Base-by-base conservation (phyloP, 257 asterid genomes). In the Primulina tabacum region DNA sequence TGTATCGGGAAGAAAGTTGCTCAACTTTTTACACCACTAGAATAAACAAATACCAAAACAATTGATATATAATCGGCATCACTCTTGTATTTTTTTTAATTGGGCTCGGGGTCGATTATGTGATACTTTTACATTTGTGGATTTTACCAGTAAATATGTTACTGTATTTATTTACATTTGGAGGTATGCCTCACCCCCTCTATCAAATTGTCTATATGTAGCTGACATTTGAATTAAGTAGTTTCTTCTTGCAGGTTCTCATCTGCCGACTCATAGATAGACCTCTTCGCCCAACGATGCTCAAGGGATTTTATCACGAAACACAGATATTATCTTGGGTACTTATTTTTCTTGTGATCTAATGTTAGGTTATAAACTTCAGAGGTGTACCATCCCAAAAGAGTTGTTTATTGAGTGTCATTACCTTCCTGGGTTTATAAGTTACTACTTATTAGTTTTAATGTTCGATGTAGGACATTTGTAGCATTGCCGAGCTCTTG, bases 311-410 rank as follows among this genome's bases (percentile, higher is more conserved):
- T 83, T 91, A 89, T 80, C 87, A 90, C 68, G 99, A 94, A 84
- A 89, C 90, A n/a, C 99, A 91, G 82, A 83, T 93, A 78, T 78
- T 91, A 71, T 91, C 99, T 74, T 94, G 96, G 99, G 96, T 92
- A 88, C 75, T 87, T 62, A 50, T 69, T 47, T 71, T 75, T 68
- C 24, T 68, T 32, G 40, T 17, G 29, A 56, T 69, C 63, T 69
- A 79, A 63, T 73, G 66, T 28, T 28, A 28, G 30, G 30, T 28
- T 28, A 28, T 28, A 28, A 28, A 28, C 30, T 3, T 3, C 2
- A 28, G 30, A 28, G 30, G 30, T 28, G 4, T 28, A 28, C 30
- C 30, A 28, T 28, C 30, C 30, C 30, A 28, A 28, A 28, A 28
- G 30, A 28, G 0, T 28, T 28, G 30, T 3, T 3, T 28, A 28